Conservation (phyloP, 768 basidiomycete genomes). For the Amanita phalloides region DNA sequence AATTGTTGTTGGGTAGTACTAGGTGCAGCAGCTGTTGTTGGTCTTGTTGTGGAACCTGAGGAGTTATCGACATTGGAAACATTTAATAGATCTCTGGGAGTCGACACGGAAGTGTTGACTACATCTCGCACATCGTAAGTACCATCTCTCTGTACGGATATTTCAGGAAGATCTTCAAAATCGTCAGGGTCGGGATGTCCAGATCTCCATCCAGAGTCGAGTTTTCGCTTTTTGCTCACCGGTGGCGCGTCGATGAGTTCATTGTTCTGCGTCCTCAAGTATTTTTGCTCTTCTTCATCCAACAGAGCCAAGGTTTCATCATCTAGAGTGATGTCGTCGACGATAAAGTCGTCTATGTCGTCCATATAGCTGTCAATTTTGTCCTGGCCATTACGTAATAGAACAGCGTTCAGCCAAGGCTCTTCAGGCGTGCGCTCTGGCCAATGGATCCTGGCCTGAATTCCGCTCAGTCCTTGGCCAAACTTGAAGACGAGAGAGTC, state of each 20-base stretch:
- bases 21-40: background rate
- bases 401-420: background rate
- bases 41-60: background rate
- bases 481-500: slow-evolving; percentile 32
- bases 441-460: slow-evolving; percentile 21
- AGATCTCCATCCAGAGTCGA: slow-evolving; percentile 31
- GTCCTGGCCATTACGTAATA: slow-evolving; percentile 5
- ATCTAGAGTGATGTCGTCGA: slow-evolving; percentile 56
- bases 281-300: slow-evolving; percentile 46
- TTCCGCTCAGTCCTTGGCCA: slow-evolving; percentile 15
- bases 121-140: slow-evolving; percentile 33
- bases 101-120: background rate
- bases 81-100: slow-evolving; percentile 3
- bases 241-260: slow-evolving; percentile 22
- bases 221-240: slow-evolving; percentile 45
- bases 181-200: slow-evolving; percentile 22
- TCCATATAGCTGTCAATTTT: slow-evolving; percentile 26
- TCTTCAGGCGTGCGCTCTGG: background rate
- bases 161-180: slow-evolving; percentile 49
- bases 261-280: slow-evolving; percentile 13
- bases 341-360: slow-evolving; percentile 55
- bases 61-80: background rate
- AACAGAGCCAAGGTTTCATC: slow-evolving; percentile 50
- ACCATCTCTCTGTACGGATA: slow-evolving; percentile 49
- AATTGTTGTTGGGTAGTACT: background rate